Percentiles rank a stretch among this genome's conserved stretches.
Evolutionary conservation across 139 green algal species (phyloP).

Genomic region (Chlorella vulgaris): DNA sequence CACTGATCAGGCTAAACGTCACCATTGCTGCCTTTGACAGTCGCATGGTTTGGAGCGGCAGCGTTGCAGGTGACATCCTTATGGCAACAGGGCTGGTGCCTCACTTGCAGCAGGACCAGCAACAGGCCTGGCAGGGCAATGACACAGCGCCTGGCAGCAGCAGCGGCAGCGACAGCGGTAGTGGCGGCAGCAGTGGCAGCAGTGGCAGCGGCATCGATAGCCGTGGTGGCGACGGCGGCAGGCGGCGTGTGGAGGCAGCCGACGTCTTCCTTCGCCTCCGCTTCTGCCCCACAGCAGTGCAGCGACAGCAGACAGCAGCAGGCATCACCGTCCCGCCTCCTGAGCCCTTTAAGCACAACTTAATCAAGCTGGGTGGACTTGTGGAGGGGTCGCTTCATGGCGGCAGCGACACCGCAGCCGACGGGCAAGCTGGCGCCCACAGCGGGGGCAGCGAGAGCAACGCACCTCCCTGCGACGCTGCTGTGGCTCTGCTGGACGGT

Average conservation of each 20-base stretch:
- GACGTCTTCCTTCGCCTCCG: constrained; percentile 29
- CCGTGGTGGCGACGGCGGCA: background rate
- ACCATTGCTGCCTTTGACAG: background rate
- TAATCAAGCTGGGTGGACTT: too few species aligned
- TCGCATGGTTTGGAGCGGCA: constrained; percentile 1
- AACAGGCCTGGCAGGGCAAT: too few species aligned
- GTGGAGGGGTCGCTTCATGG: too few species aligned
- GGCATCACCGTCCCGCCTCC: background rate
- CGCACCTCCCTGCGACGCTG: too few species aligned
- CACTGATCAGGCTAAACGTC: background rate
- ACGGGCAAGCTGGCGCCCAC: too few species aligned
- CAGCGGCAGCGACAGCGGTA: background rate
- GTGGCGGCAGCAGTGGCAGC: background rate
- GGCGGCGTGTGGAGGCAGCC: background rate
- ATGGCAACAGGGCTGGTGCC: background rate
- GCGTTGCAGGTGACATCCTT: constrained; percentile 12
- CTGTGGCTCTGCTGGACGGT: background rate
- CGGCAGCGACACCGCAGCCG: background rate
- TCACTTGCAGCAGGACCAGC: background rate
- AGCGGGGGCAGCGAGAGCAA: too few species aligned
- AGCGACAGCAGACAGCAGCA: background rate
- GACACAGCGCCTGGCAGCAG: background rate
- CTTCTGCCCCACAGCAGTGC: constrained; percentile 13
- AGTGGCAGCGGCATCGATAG: background rate
- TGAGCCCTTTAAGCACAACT: constrained; percentile 3